Conservation (phyloP, 2,329 filamentous ascomycete genomes). For the Diaporthe batatas region DNA sequence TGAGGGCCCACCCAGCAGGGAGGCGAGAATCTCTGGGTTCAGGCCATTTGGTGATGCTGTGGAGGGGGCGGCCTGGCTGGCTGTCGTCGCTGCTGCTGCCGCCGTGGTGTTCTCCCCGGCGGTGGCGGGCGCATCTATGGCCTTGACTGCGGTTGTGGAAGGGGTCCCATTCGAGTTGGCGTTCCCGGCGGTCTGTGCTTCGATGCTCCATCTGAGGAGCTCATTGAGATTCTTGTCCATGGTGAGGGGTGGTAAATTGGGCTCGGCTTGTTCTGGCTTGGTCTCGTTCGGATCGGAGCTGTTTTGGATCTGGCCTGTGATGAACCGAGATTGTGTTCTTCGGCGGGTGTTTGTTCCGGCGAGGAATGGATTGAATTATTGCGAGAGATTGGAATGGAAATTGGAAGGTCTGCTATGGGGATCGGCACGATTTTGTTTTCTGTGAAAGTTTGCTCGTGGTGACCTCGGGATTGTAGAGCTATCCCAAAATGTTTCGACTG, state of each 20-base stretch:
- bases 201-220: conserved; percentile 56
- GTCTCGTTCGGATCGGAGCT: conserved; percentile 7
- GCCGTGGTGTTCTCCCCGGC: not conserved
- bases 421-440: conserved; percentile 25
- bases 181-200: conserved; percentile 42
- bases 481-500: conserved; percentile 39
- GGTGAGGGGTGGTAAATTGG: conserved; percentile 21
- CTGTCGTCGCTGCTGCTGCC: not conserved
- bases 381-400: conserved; percentile 6
- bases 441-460: conserved; percentile 3
- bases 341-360: not conserved
- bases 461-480: not conserved
- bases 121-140: conserved; percentile 49
- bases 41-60: conserved; percentile 56
- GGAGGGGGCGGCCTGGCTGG: conserved; percentile 10
- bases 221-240: conserved; percentile 54
- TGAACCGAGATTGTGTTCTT: conserved; percentile 27
- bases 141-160: conserved; percentile 55
- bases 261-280: conserved; percentile 35
- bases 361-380: conserved; percentile 17
- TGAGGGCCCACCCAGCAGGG: conserved; percentile 85
- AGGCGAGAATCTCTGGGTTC: conserved; percentile 77
- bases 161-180: conserved; percentile 46
- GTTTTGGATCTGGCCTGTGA: not conserved
- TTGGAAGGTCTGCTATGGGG: not conserved